Conservation (phyloP, 257 asterid species). For the Nicotiana otophora region DNA sequence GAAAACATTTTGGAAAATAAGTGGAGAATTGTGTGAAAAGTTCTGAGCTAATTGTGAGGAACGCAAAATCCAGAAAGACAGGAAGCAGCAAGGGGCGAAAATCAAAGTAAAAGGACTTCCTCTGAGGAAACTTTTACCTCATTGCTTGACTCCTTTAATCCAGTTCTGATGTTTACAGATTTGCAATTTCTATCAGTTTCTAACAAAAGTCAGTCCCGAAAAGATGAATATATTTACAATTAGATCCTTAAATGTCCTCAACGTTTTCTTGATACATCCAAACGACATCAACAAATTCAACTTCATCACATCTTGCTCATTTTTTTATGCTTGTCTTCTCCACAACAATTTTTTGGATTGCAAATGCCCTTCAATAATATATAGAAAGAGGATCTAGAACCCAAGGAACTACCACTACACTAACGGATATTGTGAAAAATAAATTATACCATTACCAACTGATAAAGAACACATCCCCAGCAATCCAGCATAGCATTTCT, state of each 20-base stretch:
- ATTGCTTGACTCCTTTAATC: not conserved
- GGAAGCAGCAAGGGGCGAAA: not conserved
- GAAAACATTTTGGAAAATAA: too few species aligned
- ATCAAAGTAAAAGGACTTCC: not conserved
- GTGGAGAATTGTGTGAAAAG: too few species aligned
- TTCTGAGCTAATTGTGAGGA: not conserved
- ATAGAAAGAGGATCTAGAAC: not conserved
- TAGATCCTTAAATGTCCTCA: not conserved
- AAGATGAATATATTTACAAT: not conserved
- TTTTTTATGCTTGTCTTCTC: not conserved
- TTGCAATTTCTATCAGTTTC: not conserved
- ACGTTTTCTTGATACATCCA: not conserved
- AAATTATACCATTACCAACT: not conserved
- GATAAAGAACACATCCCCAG: not conserved
- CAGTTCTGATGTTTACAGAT: not conserved
- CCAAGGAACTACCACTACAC: not conserved
- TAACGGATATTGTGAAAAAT: not conserved
- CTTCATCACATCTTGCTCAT: not conserved
- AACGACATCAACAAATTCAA: not conserved
- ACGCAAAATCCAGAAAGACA: not conserved
- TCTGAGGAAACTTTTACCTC: not conserved
- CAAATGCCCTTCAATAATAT: not conserved
- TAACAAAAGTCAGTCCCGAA: not conserved
- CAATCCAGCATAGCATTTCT: not conserved
- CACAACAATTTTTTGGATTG: not conserved